Percentiles rank a stretch among this genome's conserved stretches.
Conservation (phyloP, 495 filamentous ascomycete species). For the Venustampulla echinocandica region DNA sequence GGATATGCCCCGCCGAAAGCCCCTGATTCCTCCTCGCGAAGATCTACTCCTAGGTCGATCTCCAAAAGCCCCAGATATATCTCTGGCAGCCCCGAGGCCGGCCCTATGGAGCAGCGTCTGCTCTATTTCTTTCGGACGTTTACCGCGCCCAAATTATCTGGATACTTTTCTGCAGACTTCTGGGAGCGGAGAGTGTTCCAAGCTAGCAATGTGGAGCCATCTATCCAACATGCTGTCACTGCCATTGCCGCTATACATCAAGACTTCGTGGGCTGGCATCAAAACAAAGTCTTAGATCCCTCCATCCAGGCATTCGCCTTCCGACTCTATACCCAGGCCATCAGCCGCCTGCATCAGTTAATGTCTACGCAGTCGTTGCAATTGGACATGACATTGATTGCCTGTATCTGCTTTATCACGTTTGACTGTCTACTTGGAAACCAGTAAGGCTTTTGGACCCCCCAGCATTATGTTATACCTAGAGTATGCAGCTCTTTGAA, state of each 20-base stretch:
- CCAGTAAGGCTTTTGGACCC: conserved; percentile 5
- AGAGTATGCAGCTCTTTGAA: background rate
- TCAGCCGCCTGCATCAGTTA: conserved; percentile 11
- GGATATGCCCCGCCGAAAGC: conserved; percentile 26
- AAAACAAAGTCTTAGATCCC: background rate
- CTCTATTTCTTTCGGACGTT: conserved; percentile 8
- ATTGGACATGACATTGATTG: conserved; percentile 15
- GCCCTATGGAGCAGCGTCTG: conserved; percentile 7
- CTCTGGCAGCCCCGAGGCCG: background rate
- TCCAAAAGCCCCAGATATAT: conserved; percentile 1
- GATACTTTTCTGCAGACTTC: conserved; percentile 33
- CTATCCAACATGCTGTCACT: conserved; percentile 35
- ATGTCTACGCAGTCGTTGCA: conserved; percentile 11
- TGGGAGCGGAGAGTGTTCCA: conserved; percentile 35
- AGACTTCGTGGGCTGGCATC: conserved; percentile 4
- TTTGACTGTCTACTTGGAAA: conserved; percentile 17
- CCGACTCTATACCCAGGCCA: conserved; percentile 14
- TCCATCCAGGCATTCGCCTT: conserved; percentile 13
- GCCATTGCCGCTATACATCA: conserved; percentile 30
- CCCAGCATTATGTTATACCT: background rate
- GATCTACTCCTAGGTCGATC: background rate
- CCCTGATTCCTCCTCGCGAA: background rate
- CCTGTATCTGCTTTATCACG: conserved; percentile 15
- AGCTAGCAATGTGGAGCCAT: conserved; percentile 28
- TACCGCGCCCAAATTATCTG: conserved; percentile 24